Percentiles rank a stretch among this genome's conserved stretches.
These are phyloP conservation scores for Jimgerdemannia lactiflua DNA, from an alignment of 192 early-diverging fungal species.

Conservation along the genomic window DNA sequence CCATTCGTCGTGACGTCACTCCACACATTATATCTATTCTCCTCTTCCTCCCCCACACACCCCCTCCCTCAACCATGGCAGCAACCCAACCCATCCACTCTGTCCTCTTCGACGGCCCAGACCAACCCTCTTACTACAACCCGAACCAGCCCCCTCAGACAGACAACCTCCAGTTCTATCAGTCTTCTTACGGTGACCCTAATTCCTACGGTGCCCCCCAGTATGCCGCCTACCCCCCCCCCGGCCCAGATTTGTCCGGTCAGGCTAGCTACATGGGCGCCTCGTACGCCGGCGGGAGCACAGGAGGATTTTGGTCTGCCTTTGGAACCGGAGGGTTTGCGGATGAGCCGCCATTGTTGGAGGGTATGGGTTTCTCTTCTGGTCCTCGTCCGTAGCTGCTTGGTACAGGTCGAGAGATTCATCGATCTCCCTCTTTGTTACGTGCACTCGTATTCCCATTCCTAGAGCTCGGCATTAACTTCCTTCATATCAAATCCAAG, in stretches of 20 bases:
- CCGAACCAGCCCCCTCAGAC: constrained; percentile 16
- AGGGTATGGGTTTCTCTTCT: constrained; percentile 44
- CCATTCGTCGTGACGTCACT: not conserved
- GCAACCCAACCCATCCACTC: constrained; percentile 29
- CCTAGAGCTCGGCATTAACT: constrained; percentile 92
- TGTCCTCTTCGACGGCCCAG: constrained; percentile 31
- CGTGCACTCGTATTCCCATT: not conserved
- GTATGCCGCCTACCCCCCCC: constrained; percentile 18
- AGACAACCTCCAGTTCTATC: constrained; percentile 56
- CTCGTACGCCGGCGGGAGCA: constrained; percentile 13
- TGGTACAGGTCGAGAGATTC: no score
- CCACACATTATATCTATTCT: not conserved
- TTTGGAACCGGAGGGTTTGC: constrained; percentile 92
- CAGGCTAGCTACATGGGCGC: constrained; percentile 26
- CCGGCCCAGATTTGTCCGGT: constrained; percentile 25
- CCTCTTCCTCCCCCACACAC: not conserved
- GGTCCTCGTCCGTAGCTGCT: not conserved
- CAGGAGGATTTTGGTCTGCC: constrained; percentile 57
- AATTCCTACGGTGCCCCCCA: constrained; percentile 26
- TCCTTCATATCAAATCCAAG: constrained; percentile 87
- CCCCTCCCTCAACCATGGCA: constrained; percentile 4
- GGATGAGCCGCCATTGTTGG: constrained; percentile 91
- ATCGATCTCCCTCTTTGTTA: no score
- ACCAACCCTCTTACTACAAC: constrained; percentile 24
- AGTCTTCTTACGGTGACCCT: constrained; percentile 46